Percentiles rank a stretch among this genome's conserved stretches.
Conservation (phyloP, 2,329 filamentous ascomycete genomes). For the Colletotrichum sp. region DNA sequence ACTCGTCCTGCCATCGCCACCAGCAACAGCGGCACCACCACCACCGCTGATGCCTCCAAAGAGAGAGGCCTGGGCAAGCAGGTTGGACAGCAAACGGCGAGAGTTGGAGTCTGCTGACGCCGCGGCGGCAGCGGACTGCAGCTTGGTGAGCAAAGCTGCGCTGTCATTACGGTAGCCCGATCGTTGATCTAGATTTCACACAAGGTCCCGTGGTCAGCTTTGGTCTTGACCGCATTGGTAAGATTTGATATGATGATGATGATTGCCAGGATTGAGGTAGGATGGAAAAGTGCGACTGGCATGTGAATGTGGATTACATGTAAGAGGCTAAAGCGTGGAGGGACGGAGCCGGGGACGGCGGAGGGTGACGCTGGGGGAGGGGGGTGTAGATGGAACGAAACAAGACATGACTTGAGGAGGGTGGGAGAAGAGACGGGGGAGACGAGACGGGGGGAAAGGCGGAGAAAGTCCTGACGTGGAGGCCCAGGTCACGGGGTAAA, state of each 20-base stretch:
- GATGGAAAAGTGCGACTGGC: slow-evolving; percentile 9
- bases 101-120: slow-evolving; percentile 24
- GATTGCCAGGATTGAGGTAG: neutral
- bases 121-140: slow-evolving; percentile 27
- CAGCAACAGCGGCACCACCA: neutral
- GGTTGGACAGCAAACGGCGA: slow-evolving; percentile 21
- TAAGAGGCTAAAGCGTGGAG: slow-evolving; percentile 16
- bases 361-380: neutral
- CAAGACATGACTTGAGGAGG: neutral
- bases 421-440: neutral
- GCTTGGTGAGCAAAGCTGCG: slow-evolving; percentile 31
- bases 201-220: slow-evolving; percentile 36
- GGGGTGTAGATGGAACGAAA: neutral
- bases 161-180: slow-evolving; percentile 40
- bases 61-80: slow-evolving; percentile 28
- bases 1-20: slow-evolving; percentile 40
- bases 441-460: neutral
- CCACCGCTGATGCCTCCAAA: slow-evolving; percentile 30
- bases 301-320: slow-evolving; percentile 26
- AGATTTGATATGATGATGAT: neutral
- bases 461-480: slow-evolving; percentile 10
- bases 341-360: slow-evolving; percentile 17
- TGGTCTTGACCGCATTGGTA: neutral
- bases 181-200: slow-evolving; percentile 36
- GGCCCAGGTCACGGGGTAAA: slow-evolving; percentile 16